A percentile compares a stretch with the other conserved stretches of the same genome.
Conservation (phyloP, 495 filamentous ascomycete species). For the Apiosordaria backusii region DNA sequence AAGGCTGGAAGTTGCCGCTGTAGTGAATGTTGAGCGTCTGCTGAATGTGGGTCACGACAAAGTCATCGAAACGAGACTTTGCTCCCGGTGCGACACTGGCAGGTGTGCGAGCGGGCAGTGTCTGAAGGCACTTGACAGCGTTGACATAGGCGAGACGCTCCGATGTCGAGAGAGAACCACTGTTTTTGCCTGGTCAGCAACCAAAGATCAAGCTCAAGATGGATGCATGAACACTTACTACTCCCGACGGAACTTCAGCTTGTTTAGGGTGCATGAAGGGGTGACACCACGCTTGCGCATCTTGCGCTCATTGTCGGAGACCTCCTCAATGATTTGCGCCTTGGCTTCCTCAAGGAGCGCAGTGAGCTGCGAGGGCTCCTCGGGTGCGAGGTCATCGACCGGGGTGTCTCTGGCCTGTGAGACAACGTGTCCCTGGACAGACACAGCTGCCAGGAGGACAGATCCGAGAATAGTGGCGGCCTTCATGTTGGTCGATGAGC, state of each 20-base stretch:
- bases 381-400: conserved; percentile 1
- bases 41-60: conserved; percentile 64
- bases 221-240: conserved; percentile 27
- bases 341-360: conserved; percentile 15
- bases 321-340: conserved; percentile 1
- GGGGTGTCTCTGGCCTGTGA: conserved; percentile 1
- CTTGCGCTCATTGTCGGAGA: conserved; percentile 5
- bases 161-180: conserved; percentile 41
- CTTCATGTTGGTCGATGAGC: conserved; percentile 10
- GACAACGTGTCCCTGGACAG: conserved; percentile 7
- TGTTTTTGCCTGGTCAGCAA: conserved; percentile 22
- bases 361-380: neutral
- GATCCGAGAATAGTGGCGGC: conserved; percentile 10
- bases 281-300: conserved; percentile 17
- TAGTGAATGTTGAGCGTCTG: conserved; percentile 60
- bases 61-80: conserved; percentile 61
- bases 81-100: conserved; percentile 32
- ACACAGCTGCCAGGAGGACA: conserved; percentile 6
- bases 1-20: conserved; percentile 63
- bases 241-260: conserved; percentile 20
- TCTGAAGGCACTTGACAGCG: conserved; percentile 61
- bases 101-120: conserved; percentile 47
- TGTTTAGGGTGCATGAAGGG: conserved; percentile 12
- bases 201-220: neutral
- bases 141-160: conserved; percentile 58